phyloP scores from a whole-genome alignment of 23 red algal genomes.

The Porphyridium purpureum region DNA sequence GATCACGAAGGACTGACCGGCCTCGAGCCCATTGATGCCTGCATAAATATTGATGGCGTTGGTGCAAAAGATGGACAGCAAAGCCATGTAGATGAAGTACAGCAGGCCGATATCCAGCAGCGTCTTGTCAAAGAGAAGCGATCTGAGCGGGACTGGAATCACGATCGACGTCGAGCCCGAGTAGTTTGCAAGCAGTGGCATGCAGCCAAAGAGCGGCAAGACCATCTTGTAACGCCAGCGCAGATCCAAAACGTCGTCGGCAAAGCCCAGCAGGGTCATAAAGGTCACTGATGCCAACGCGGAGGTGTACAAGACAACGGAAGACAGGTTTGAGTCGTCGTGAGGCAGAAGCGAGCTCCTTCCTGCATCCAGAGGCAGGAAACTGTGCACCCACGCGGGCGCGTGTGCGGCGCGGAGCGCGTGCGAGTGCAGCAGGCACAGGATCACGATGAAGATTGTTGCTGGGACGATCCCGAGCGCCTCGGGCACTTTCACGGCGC shows the following conservation, averaged over 20 bases:
- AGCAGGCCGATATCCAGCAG: slow-evolving; percentile 63
- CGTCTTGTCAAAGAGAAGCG: slow-evolving; percentile 7
- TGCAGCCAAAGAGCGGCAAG: slow-evolving; percentile 59
- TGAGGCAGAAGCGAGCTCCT: no score
- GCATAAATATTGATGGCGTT: slow-evolving; percentile 99
- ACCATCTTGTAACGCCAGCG: slow-evolving; percentile 94
- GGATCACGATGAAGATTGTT: slow-evolving; percentile 64
- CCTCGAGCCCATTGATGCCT: slow-evolving; percentile 96
- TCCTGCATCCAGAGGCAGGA: no score
- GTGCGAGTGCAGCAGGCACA: slow-evolving; percentile 90
- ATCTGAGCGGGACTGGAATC: slow-evolving; percentile 28
- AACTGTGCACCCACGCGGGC: no score
- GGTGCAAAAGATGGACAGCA: slow-evolving; percentile 94
- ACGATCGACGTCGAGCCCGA: slow-evolving; percentile 64
- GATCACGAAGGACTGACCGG: slow-evolving; percentile 82
- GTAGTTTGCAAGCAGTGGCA: slow-evolving; percentile 86
- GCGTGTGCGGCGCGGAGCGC: slow-evolving; percentile 1
- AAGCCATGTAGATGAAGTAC: slow-evolving; percentile 96
- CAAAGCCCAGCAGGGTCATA: slow-evolving; percentile 94
- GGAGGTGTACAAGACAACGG: slow-evolving; percentile 66
- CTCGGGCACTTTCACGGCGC: slow-evolving; percentile 43
- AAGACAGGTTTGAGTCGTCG: no score
- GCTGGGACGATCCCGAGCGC: slow-evolving; percentile 68
- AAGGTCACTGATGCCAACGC: slow-evolving; percentile 91
- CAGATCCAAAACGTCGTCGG: slow-evolving; percentile 90